Evolutionary conservation across 208 protist species (phyloP), one percentile per base, ranked within the genome.

Genomic region (Novymonas esmeraldas): DNA sequence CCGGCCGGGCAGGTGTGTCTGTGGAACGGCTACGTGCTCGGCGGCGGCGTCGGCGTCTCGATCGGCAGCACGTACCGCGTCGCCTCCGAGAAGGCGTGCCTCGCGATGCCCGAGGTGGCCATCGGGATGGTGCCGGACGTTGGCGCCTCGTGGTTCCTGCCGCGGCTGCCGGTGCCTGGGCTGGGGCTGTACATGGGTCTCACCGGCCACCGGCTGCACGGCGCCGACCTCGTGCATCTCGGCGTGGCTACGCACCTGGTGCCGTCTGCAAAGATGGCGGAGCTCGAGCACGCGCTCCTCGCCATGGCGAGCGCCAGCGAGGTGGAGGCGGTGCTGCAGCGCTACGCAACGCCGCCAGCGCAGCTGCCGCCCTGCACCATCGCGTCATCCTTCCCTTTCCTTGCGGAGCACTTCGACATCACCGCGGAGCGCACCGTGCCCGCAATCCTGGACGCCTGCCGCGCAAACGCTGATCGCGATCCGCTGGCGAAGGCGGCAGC

Each of bases 91-190:
- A 66, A 78, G 28, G 76, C 87, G n/a, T 44, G 78, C 29, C 83
- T 95, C 63, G 89, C 88, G 20, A 95, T 96, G 90, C 90, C 93
- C 11, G 93, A 97, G 69, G 87, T 84, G 20, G 70, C 64, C 11
- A 94, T 97, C 70, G 93, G 90, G 11, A 73, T 94, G 36, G 78
- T 90, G 45, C 86, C 83, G n/a, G 90, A 97, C 63, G 84, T 94
- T 31, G 87, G 84, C 31, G 86, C 70, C 9, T 82, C 81, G 2
- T 94, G 78, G 70, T 89, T 93, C 59, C 65, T 97, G 28, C 82
- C 84, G 18, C 74, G 87, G 7, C 29, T 94, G 41, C 33, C 69
- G 20, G 41, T 70, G 11, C 50, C 59, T 36, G 79, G 76, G 0
- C 34, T 95, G 33, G 93, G 90, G 2, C 64, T 91, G 18, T 97